Evolutionary conservation across 805 yeast species (phyloP).

Genomic region (Citeromyces matritensis): DNA sequence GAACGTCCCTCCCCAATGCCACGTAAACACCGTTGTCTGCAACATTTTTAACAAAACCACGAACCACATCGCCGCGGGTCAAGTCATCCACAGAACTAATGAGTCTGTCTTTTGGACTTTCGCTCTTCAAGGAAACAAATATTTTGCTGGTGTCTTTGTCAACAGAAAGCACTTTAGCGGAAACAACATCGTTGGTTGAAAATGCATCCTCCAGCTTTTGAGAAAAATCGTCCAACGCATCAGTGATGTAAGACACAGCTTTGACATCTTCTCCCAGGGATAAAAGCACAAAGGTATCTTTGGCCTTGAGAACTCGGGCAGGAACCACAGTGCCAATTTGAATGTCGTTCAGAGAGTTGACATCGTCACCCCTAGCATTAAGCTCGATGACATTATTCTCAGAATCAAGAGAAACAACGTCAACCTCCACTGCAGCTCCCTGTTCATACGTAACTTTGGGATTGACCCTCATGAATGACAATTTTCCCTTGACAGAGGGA

Average conservation of each 20-base stretch:
- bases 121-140: slow-evolving; percentile 47
- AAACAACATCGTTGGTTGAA: slow-evolving; percentile 33
- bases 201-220: slow-evolving; percentile 32
- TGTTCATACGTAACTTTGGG: slow-evolving; percentile 48
- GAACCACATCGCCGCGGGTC: slow-evolving; percentile 54
- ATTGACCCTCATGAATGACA: slow-evolving; percentile 49
- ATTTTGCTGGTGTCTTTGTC: slow-evolving; percentile 36
- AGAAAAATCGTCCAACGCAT: slow-evolving; percentile 59
- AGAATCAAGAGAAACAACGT: slow-evolving; percentile 34
- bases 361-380: slow-evolving; percentile 26
- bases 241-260: slow-evolving; percentile 60
- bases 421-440: slow-evolving; percentile 54
- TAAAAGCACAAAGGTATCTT: slow-evolving; percentile 46
- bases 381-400: slow-evolving; percentile 35
- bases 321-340: slow-evolving; percentile 41
- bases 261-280: slow-evolving; percentile 49
- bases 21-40: slow-evolving; percentile 69
- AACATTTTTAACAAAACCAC: slow-evolving; percentile 69
- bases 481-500: slow-evolving; percentile 52
- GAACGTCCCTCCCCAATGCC: slow-evolving; percentile 51
- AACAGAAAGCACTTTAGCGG: slow-evolving; percentile 36
- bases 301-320: slow-evolving; percentile 44
- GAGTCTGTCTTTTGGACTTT: slow-evolving; percentile 31
- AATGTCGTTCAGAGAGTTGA: slow-evolving; percentile 30
- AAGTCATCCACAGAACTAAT: slow-evolving; percentile 37